Conservation (phyloP, 179 eudicot genomes). For the Silene noctiflora region DNA sequence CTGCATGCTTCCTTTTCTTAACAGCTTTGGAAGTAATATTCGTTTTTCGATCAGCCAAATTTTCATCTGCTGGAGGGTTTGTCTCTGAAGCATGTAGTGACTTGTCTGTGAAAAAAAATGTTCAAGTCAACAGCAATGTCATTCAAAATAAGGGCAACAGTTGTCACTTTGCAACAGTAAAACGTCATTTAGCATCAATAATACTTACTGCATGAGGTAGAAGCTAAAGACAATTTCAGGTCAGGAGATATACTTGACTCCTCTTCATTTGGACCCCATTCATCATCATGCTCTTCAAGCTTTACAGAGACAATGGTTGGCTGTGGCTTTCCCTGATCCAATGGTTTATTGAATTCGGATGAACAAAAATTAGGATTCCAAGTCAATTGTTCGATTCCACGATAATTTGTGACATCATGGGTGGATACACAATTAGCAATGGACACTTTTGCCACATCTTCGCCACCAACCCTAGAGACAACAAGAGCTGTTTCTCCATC, state of each 20-base stretch:
- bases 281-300: constrained; percentile 19
- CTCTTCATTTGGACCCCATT: constrained; percentile 30
- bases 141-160: constrained; percentile 5
- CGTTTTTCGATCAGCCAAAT: constrained; percentile 33
- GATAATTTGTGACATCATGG: constrained; percentile 20
- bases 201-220: constrained; percentile 37
- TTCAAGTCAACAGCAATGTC: constrained; percentile 2
- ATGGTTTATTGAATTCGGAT: constrained; percentile 27
- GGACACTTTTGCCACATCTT: constrained; percentile 34
- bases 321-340: constrained; percentile 28
- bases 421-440: constrained; percentile 23
- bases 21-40: constrained; percentile 28
- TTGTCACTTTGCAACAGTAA: constrained; percentile 5
- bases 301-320: constrained; percentile 25
- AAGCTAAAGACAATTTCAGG: constrained; percentile 35
- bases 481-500: constrained; percentile 94
- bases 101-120: constrained; percentile 27
- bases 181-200: background rate
- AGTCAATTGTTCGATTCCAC: constrained; percentile 24
- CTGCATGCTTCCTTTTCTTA: constrained; percentile 62
- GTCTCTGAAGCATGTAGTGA: constrained; percentile 31
- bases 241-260: constrained; percentile 33
- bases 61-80: constrained; percentile 23
- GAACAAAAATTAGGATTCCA: constrained; percentile 25
- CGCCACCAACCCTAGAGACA: constrained; percentile 59